Evolutionary conservation across 106 monocot genomes (phyloP), one percentile per base, ranked within the genome.

Genomic region (Dactylorhiza incarnata): DNA sequence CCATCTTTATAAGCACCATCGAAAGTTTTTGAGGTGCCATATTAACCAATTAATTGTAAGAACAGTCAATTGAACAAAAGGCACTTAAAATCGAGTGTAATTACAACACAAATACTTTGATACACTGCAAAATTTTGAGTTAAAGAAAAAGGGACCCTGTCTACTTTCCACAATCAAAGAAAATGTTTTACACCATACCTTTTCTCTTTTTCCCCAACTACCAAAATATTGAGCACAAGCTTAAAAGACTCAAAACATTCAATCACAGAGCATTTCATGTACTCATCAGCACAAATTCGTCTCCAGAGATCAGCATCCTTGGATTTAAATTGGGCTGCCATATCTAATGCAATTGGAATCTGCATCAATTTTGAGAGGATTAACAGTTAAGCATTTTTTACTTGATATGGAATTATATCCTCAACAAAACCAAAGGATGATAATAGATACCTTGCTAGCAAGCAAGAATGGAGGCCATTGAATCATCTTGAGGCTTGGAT

Each of bases 211-310:
- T 99, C 94, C 73, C 99, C 99, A 77, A 92, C 84, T 19, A 99
- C 91, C 58, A 99, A 79, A 72, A 90, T 77, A 74, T 94, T 88
- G 53, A 99, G 86, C 26, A 99, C 91, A 73, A 86, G 89, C 80
- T 99, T 99, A 51, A 94, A 94, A 70, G 99, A 99, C 80, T 92
- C 99, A 24, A 94, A 99, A 73, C 94, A 94, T 89, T 99, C 99
- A 48, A 99, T 78, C 43, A 99, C 89, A 70, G 94, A 94, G 86
- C 94, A 99, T 86, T 99, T 99, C 99, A 99, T 99, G 76, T 99
- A 94, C 76, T 99, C 99, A 81, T 99, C 99, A 81, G 91, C 84
- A 83, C 94, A 94, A 7, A 99, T 94, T 53, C 99, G 94, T 78
- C 82, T 99, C 99, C 99, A 99, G 22, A 99, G 83, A 86, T 99